phyloP scores from a whole-genome alignment of 177 flowering plant genomes.

The Telopea speciosissima region DNA sequence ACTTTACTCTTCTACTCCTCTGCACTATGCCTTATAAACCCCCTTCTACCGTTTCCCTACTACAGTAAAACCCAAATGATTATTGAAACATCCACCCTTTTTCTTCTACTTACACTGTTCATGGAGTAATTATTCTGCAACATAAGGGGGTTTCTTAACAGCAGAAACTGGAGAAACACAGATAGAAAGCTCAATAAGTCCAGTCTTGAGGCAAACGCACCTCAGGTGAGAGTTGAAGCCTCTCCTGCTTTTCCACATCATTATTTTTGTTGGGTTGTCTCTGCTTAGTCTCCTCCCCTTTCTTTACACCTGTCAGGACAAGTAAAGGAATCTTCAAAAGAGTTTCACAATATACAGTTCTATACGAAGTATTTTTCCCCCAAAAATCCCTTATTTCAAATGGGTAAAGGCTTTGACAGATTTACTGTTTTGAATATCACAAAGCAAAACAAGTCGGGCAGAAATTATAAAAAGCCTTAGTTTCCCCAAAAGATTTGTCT shows the following conservation, averaged over 20 bases:
- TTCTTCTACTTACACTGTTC: neutral
- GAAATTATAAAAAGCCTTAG: no score
- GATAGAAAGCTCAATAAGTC: constrained; percentile 28
- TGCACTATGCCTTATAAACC: neutral
- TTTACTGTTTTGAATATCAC: no score
- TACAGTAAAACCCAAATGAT: constrained; percentile 3
- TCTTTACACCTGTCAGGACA: neutral
- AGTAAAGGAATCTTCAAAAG: neutral
- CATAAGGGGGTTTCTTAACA: neutral
- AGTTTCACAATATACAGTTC: no score
- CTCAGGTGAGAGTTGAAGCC: constrained; percentile 26
- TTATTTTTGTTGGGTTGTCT: constrained; percentile 5
- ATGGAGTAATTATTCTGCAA: neutral
- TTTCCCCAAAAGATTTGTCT: no score
- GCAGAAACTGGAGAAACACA: neutral
- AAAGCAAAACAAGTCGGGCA: no score
- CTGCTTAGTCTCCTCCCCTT: constrained; percentile 10
- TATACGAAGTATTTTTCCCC: no score
- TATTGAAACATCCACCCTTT: neutral
- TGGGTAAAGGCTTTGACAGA: no score
- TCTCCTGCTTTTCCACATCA: constrained; percentile 11
- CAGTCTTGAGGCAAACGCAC: constrained; percentile 35
- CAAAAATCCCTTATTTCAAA: no score
- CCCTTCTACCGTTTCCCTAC: neutral
- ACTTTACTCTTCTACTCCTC: neutral